phyloP scores from a whole-genome alignment of 768 basidiomycete species.

The Hypsizygus marmoreus region DNA sequence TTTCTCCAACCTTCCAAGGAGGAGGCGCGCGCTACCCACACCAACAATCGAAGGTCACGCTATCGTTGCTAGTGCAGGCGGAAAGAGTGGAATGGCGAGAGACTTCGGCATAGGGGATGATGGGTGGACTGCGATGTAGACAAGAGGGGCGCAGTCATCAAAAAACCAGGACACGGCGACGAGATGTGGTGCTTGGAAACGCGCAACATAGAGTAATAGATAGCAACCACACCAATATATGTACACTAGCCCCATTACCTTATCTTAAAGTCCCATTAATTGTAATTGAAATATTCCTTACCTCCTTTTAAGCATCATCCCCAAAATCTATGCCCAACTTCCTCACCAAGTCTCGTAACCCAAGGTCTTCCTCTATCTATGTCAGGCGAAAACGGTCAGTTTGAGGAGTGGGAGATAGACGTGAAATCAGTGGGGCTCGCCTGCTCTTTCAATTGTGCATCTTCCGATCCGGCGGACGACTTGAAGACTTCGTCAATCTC shows the following conservation, averaged over 20 bases:
- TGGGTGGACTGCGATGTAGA: conserved; percentile 14
- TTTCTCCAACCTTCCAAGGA: conserved; percentile 9
- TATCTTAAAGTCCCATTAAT: not conserved
- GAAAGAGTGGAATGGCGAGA: conserved; percentile 14
- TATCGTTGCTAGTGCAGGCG: conserved; percentile 11
- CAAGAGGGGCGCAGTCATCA: too few species aligned
- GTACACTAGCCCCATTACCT: not conserved
- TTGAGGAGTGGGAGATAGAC: not conserved
- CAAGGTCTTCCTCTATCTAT: conserved; percentile 51
- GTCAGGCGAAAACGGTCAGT: not conserved
- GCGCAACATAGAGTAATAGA: not conserved
- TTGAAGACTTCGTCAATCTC: conserved; percentile 74
- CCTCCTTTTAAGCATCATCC: not conserved
- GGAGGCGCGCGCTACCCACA: conserved; percentile 12
- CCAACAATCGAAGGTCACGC: conserved; percentile 6
- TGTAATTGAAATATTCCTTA: not conserved
- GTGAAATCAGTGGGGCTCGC: conserved; percentile 32
- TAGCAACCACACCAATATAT: not conserved
- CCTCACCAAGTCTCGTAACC: conserved; percentile 17
- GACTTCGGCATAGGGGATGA: conserved; percentile 21
- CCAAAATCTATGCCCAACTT: conserved; percentile 9
- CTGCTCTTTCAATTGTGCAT: conserved; percentile 50
- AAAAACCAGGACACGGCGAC: too few species aligned
- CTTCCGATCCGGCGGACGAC: conserved; percentile 58
- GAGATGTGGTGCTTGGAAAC: not conserved